A percentile compares a stretch with the other conserved stretches of the same genome.
Conservation (phyloP, 2,329 filamentous ascomycete species). For the Calonectria pauciramosa region DNA sequence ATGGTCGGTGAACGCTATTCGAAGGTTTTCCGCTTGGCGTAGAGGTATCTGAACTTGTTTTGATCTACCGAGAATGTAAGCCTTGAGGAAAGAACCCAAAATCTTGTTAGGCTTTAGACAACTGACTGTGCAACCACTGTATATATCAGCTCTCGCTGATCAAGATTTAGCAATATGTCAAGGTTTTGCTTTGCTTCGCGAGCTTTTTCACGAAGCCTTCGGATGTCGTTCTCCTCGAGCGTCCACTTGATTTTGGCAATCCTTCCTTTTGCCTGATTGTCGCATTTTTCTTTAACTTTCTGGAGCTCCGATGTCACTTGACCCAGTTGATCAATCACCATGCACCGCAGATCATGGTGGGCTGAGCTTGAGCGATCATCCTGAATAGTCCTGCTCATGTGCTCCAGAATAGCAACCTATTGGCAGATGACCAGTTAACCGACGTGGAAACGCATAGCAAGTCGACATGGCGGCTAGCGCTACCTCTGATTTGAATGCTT, state of each 20-base stretch:
- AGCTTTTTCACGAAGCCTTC: not conserved
- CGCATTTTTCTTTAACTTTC: not conserved
- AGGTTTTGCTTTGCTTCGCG: not conserved
- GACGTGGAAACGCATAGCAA: too few relatives aligned
- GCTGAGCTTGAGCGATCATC: too few relatives aligned
- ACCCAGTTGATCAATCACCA: not conserved
- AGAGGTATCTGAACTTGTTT: not conserved
- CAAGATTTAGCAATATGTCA: not conserved
- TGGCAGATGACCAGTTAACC: not conserved
- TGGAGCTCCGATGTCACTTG: not conserved
- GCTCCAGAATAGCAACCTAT: not conserved
- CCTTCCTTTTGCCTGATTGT: not conserved
- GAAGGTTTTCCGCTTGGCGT: not conserved
- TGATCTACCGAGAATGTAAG: not conserved
- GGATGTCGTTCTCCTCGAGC: not conserved
- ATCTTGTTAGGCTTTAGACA: not conserved
- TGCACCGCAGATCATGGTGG: not conserved
- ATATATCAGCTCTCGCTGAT: not conserved
- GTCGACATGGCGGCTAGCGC: not conserved
- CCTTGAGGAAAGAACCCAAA: too few relatives aligned
- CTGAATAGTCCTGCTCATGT: not conserved
- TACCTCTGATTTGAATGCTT: not conserved
- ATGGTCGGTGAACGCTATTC: too few relatives aligned
- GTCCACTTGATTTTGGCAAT: not conserved
- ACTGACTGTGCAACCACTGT: not conserved